Percentiles rank a stretch among this genome's conserved stretches.
Conservation (phyloP, 805 yeast species). For the Yamadazyma olivae region DNA sequence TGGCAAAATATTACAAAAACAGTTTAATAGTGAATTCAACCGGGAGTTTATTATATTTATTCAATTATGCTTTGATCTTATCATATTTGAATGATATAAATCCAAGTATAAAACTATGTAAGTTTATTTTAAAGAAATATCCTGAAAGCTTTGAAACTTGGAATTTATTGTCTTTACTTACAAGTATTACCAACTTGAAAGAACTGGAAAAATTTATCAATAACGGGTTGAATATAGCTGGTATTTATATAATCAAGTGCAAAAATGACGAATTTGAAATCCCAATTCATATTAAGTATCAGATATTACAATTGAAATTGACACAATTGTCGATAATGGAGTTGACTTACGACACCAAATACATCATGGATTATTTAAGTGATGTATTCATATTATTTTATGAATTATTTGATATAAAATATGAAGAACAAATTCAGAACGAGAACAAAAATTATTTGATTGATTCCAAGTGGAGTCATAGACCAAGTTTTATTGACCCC, state of each 20-base stretch:
- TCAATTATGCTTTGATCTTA: slow-evolving; percentile 47
- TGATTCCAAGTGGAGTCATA: slow-evolving; percentile 33
- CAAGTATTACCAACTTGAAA: slow-evolving; percentile 36
- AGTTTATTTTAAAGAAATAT: slow-evolving; percentile 45
- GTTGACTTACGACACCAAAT: slow-evolving; percentile 51
- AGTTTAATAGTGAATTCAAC: slow-evolving; percentile 35
- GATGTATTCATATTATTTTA: slow-evolving; percentile 62
- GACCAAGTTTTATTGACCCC: slow-evolving; percentile 42
- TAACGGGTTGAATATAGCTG: slow-evolving; percentile 47
- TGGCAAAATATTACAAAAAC: slow-evolving; percentile 28
- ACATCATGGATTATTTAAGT: slow-evolving; percentile 62
- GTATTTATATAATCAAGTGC: slow-evolving; percentile 26
- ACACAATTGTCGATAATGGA: slow-evolving; percentile 74
- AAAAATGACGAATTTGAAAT: slow-evolving; percentile 22
- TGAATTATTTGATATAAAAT: slow-evolving; percentile 40
- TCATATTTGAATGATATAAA: slow-evolving; percentile 42
- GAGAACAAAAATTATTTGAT: slow-evolving; percentile 3
- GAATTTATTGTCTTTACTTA: slow-evolving; percentile 63
- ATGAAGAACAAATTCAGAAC: slow-evolving; percentile 11
- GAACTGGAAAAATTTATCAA: slow-evolving; percentile 57
- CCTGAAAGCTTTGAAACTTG: slow-evolving; percentile 62
- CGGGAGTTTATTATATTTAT: slow-evolving; percentile 25
- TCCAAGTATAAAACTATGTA: slow-evolving; percentile 45
- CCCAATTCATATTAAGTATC: slow-evolving; percentile 37
- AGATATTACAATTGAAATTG: slow-evolving; percentile 64